Evolutionary conservation across 352 stramenopile species (phyloP), one percentile per base, ranked within the genome.

Genomic region (Phytopythium boreale): DNA sequence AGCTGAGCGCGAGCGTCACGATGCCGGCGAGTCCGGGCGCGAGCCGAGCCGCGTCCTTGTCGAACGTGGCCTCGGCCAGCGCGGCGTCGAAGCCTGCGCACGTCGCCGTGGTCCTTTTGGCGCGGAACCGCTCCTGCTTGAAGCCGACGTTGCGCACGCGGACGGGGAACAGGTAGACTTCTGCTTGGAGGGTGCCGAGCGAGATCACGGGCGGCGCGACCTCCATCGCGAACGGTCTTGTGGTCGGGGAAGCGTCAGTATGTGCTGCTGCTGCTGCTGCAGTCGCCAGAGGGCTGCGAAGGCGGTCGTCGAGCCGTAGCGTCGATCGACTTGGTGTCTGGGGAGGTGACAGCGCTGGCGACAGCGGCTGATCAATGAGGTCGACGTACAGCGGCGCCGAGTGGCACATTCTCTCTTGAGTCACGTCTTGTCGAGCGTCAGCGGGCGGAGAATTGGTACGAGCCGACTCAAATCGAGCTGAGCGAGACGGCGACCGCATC

Each of bases 121-220:
- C 79, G 22, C 82, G 82, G 53, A 88, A 93, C 10, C 82, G 84
- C 41, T 93, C 79, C 49, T 90, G 76, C 57, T 74, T 82, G 34
- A 67, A 75, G 4, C 81, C 82, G 17, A 93, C 74, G 37, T 93
- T 93, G 49, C 80, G 82, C 29, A 89, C 66, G 37, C 83, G 79
- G 20, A 90, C 51, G 19, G 80, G 80, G 57, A 90, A 89, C 15
- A 92, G 59, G 34, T 90, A 92, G 11, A 92, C 80, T 68, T 89
- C 73, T 8, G 69, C 62, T 11, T 65, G 60, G 2, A 92, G 58
- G 3, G 68, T 69, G 12, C 69, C 75, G 19, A 92, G 60, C 2
- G 56, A 55, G 43, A 90, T 74, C 9, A 61, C 67, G 1, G 76
- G 69, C 34, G 83, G 79, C 36, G 79, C 80, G 8, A 92, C 66